These are phyloP conservation scores for Cornus controversa DNA, from an alignment of 148 eudicot species.

Conservation along the genomic window DNA sequence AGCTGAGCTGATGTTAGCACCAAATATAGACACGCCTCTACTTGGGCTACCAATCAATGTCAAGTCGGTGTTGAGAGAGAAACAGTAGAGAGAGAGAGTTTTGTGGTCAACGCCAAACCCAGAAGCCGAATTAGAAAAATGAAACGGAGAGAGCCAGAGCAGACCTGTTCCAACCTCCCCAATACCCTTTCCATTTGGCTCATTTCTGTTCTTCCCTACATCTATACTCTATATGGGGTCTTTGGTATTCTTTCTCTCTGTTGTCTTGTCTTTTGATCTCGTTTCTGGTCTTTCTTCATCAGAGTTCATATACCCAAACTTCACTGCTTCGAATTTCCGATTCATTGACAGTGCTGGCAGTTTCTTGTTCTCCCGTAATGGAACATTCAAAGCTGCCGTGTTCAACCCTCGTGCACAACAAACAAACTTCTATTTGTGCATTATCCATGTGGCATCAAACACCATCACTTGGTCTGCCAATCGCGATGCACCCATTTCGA, in stretches of 20 bases:
- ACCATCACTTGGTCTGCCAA: slow-evolving; percentile 75
- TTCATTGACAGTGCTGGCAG: slow-evolving; percentile 51
- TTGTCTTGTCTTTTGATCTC: slow-evolving; percentile 24
- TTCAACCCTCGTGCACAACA: slow-evolving; percentile 48
- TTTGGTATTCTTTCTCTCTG: slow-evolving; percentile 25
- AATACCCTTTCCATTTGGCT: slow-evolving; percentile 21
- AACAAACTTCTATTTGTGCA: slow-evolving; percentile 53
- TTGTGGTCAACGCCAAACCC: slow-evolving; percentile 11
- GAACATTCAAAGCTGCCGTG: slow-evolving; percentile 62
- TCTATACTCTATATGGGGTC: slow-evolving; percentile 38
- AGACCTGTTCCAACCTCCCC: slow-evolving; percentile 19
- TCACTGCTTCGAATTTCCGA: slow-evolving; percentile 46
- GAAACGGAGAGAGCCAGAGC: slow-evolving; percentile 16
- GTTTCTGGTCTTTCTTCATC: slow-evolving; percentile 23
- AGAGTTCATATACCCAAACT: slow-evolving; percentile 47
- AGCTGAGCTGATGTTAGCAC: slow-evolving; percentile 10
- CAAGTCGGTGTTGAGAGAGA: slow-evolving; percentile 16
- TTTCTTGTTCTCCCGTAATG: slow-evolving; percentile 54
- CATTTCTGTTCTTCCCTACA: slow-evolving; percentile 22
- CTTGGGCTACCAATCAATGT: slow-evolving; percentile 26
- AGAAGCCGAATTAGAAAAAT: slow-evolving; percentile 13
- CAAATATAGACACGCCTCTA: background rate
- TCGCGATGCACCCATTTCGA: slow-evolving; percentile 54
- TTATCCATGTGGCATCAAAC: slow-evolving; percentile 58
- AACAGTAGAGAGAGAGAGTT: slow-evolving; percentile 1